Evolutionary conservation across 768 basidiomycete species (phyloP).

Genomic region (Rubroboletus satanas): DNA sequence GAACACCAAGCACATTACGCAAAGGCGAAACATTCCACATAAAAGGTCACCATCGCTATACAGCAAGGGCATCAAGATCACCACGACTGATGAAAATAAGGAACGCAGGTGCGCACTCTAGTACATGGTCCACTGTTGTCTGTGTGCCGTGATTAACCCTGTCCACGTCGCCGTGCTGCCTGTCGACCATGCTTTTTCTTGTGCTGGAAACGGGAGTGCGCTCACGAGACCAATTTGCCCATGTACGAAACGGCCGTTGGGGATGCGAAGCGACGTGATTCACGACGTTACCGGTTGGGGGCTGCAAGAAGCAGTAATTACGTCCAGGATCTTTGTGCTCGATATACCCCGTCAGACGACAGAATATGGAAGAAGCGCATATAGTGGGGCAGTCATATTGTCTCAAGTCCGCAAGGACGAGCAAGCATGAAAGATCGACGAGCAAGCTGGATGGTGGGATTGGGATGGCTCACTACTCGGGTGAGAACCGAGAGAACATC

Average conservation of each 20-base stretch:
- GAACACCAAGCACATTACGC: neutral
- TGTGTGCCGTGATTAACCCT: neutral
- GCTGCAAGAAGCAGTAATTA: conserved; percentile 90
- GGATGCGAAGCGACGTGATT: conserved; percentile 50
- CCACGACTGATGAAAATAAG: neutral
- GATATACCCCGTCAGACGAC: conserved; percentile 66
- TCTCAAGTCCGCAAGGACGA: conserved; percentile 83
- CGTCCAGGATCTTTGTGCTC: conserved; percentile 77
- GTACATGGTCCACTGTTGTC: neutral
- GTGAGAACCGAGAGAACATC: conserved; percentile 82
- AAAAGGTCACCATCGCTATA: neutral
- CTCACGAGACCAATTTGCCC: conserved; percentile 52
- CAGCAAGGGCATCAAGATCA: neutral
- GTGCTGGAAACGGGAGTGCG: too few species aligned
- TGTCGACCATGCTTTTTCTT: neutral
- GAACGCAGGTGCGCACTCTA: neutral
- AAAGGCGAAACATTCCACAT: neutral
- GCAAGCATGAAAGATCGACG: conserved; percentile 87
- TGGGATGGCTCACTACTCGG: conserved; percentile 67
- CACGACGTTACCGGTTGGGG: conserved; percentile 57
- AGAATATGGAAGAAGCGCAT: conserved; percentile 86
- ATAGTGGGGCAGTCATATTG: conserved; percentile 83
- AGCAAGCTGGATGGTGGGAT: conserved; percentile 75
- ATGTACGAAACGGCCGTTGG: conserved; percentile 64
- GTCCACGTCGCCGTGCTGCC: neutral